Conservation (phyloP, 306 rosid species). For the Prunus salicina region DNA sequence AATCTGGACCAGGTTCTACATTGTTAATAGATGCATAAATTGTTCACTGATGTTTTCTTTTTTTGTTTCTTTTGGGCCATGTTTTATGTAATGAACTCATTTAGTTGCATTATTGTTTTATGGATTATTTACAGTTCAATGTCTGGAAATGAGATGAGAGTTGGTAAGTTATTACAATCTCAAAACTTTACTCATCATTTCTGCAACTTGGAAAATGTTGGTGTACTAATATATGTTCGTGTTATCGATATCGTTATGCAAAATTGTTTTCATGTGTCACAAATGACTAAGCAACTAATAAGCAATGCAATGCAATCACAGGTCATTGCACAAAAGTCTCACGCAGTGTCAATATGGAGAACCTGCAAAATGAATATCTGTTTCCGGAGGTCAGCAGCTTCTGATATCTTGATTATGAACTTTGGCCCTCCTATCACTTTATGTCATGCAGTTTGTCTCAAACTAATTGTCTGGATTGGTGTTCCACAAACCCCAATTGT, state of each 20-base stretch:
- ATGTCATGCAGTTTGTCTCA: neutral
- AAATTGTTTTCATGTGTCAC: neutral
- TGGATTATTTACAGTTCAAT: conserved; percentile 28
- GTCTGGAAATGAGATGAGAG: conserved; percentile 18
- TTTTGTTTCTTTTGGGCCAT: neutral
- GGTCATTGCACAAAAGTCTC: conserved; percentile 41
- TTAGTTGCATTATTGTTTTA: neutral
- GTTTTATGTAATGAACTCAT: neutral
- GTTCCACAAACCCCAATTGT: too few species aligned
- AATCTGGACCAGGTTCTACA: conserved; percentile 31
- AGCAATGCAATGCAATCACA: conserved; percentile 6
- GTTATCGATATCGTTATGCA: neutral
- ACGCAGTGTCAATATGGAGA: conserved; percentile 63
- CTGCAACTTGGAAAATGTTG: neutral
- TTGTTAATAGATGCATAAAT: neutral
- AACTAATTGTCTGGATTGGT: neutral
- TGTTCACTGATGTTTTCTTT: neutral
- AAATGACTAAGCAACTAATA: neutral
- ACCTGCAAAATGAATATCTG: conserved; percentile 48
- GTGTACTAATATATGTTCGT: neutral
- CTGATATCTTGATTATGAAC: neutral
- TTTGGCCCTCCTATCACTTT: neutral
- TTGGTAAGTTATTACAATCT: conserved; percentile 29
- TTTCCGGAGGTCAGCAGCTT: conserved; percentile 57
- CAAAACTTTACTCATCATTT: neutral